Base-by-base conservation (phyloP, 78 protist species). In the Tieghemostelium lacteum region DNA sequence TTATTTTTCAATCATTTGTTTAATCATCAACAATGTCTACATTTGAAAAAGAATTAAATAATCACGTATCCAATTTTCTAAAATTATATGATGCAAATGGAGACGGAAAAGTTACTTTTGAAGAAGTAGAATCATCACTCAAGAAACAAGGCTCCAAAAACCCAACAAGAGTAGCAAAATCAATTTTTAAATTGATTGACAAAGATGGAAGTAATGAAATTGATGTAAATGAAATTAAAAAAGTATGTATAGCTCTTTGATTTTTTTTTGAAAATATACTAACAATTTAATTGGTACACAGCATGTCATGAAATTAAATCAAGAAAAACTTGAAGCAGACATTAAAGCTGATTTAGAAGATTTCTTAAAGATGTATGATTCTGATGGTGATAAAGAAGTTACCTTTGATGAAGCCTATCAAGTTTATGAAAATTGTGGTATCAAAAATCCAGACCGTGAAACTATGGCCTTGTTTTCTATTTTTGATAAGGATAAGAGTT, bases 401-500 rank as follows among this genome's bases (percentile, higher is more conserved):
- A 65, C 72, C 37, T 39, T 39, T 7, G 72, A 33, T 5, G 72
- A 65, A 20, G 52, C 26, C n/a, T 33, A 39, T 37, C 14, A 65
- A 8, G 33, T 22, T 24, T 65, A 39, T 22, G 24, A 7, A 12
- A 39, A 65, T 10, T 24, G 29, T 10, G 55, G 52, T 10, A 24
- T 37, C 26, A 65, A 39, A 24, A 5, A 7, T 29, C 54, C 72
- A 22, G 52, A 65, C 7, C 22, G 42, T 37, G 20, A 16, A 65
- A 37, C 72, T 20, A 39, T 39, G 52, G 52, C 55, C 12, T 37
- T 65, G 14, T 65, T 65, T 37, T 33, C 72, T 22, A 24, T 24
- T 22, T 65, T 39, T 37, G 72, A 65, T 50, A 65, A 65, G 24
- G 72, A 65, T 37, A 65, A 65, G 37, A 29, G 24, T 19, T 2